phyloP scores from a whole-genome alignment of 352 stramenopile species.

The Globisporangium cederbergense region DNA sequence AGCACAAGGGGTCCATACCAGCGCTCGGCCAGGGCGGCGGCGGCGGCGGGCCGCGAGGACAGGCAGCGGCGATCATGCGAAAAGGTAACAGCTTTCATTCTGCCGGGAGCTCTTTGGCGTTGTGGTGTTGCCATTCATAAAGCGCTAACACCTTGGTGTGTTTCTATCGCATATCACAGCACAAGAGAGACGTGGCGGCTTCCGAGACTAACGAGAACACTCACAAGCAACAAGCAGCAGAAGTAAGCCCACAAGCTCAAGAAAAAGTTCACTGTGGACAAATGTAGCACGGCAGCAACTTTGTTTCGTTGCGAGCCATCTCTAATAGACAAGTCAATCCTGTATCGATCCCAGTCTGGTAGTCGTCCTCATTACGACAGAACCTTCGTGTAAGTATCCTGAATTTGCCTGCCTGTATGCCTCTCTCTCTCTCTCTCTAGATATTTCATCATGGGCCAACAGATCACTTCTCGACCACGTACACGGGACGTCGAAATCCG shows the following conservation, averaged over 20 bases:
- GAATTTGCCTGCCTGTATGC: not conserved
- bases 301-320: not conserved
- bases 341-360: not conserved
- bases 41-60: constrained; percentile 55
- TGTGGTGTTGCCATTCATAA: not conserved
- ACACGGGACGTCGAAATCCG: constrained; percentile 71
- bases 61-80: constrained; percentile 76
- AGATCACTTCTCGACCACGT: constrained; percentile 61
- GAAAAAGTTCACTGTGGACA: not conserved
- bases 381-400: not conserved
- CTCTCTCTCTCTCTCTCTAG: not conserved
- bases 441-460: not conserved
- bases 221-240: not conserved
- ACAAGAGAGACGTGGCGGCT: constrained; percentile 51
- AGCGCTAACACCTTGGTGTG: not conserved
- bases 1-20: constrained; percentile 76
- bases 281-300: not conserved
- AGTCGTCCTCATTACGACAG: not conserved
- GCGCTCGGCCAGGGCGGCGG: constrained; percentile 67
- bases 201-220: constrained; percentile 19
- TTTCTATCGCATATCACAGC: constrained; percentile 20
- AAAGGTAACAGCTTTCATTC: constrained; percentile 38
- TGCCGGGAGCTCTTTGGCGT: not conserved
- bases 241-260: not conserved
- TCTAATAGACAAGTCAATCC: constrained; percentile 4